phyloP scores from a whole-genome alignment of 75 land plant genomes.

The Pinus albicaulis region DNA sequence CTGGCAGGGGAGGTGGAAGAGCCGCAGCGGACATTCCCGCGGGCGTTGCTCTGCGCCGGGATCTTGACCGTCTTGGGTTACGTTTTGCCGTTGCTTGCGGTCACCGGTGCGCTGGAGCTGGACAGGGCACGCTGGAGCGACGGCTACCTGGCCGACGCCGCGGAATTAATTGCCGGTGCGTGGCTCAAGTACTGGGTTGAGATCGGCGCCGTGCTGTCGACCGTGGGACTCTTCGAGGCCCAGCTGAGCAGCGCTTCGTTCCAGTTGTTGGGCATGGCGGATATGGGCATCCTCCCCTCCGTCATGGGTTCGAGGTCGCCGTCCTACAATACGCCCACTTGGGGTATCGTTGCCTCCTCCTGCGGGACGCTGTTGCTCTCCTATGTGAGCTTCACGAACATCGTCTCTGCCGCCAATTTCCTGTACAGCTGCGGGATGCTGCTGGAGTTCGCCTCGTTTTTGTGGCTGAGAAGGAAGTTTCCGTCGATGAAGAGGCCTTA shows the following conservation, averaged over 20 bases:
- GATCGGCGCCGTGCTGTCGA: conserved; percentile 62
- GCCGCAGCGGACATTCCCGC: conserved; percentile 45
- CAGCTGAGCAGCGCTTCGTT: conserved; percentile 74
- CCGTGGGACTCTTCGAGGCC: conserved; percentile 76
- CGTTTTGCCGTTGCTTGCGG: conserved; percentile 64
- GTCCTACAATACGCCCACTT: conserved; percentile 60
- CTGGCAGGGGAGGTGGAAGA: conserved; percentile 43
- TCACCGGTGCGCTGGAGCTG: conserved; percentile 50
- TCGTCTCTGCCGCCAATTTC: conserved; percentile 60
- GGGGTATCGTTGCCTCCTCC: conserved; percentile 62
- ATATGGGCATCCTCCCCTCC: conserved; percentile 57
- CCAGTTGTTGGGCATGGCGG: conserved; percentile 89
- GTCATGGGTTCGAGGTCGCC: conserved; percentile 43
- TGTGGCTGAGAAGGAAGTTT: conserved; percentile 58
- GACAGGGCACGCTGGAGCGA: conserved; percentile 40
- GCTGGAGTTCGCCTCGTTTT: conserved; percentile 65
- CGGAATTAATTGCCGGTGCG: conserved; percentile 51
- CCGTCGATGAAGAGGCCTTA: conserved; percentile 57
- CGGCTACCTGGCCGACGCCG: conserved; percentile 66
- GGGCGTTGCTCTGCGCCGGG: conserved; percentile 52
- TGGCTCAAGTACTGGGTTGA: conserved; percentile 81
- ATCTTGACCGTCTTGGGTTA: conserved; percentile 51
- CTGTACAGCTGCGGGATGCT: conserved; percentile 79
- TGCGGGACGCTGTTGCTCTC: conserved; percentile 56
- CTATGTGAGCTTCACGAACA: conserved; percentile 60